These are phyloP conservation scores for Suillus occidentalis DNA, from an alignment of 768 basidiomycete species.

Conservation along the genomic window DNA sequence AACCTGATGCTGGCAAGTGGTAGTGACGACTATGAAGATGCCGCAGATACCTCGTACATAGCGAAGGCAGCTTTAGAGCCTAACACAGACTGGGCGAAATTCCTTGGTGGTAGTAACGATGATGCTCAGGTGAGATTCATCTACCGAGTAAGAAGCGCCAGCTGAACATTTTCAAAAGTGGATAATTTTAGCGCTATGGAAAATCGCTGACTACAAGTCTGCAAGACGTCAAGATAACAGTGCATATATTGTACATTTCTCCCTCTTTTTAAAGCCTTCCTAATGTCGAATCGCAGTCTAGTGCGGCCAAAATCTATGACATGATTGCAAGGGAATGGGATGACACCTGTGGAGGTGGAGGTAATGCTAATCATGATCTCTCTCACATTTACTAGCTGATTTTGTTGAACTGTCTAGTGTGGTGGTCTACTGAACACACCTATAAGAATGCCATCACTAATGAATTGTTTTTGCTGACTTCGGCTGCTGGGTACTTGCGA, in stretches of 20 bases:
- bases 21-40: conserved; percentile 35
- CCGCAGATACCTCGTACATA: conserved; percentile 47
- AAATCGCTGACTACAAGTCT: conserved; percentile 53
- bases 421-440: conserved; percentile 55
- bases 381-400: not conserved
- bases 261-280: conserved; percentile 27
- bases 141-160: not conserved
- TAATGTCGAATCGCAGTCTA: conserved; percentile 35
- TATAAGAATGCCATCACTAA: conserved; percentile 69
- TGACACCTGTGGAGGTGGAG: conserved; percentile 50
- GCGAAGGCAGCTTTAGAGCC: conserved; percentile 42
- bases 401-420: conserved; percentile 34
- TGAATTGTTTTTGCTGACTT: conserved; percentile 51
- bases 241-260: conserved; percentile 20
- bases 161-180: conserved; percentile 36
- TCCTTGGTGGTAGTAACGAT: conserved; percentile 51
- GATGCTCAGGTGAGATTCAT: conserved; percentile 43
- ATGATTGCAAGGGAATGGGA: conserved; percentile 55
- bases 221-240: conserved; percentile 33
- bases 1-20: conserved; percentile 56
- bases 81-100: conserved; percentile 41
- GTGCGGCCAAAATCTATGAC: conserved; percentile 49
- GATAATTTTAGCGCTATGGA: conserved; percentile 58
- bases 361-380: conserved; percentile 21
- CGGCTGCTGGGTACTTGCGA: conserved; percentile 46